phyloP scores from a whole-genome alignment of 106 monocot species.

The Agapanthus africanus region DNA sequence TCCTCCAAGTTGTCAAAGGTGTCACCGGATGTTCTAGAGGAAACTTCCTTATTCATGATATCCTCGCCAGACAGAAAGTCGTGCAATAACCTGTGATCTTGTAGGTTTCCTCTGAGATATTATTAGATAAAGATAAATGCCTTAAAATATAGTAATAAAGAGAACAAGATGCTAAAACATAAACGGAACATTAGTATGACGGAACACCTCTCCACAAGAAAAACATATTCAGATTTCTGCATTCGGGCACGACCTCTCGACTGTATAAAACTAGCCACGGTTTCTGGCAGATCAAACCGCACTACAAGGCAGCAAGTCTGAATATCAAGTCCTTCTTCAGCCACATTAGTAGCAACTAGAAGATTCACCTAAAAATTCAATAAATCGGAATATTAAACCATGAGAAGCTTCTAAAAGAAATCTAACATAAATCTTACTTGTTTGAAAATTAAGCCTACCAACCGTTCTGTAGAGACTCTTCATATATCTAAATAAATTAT shows the following conservation, averaged over 20 bases:
- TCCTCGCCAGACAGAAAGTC: slow-evolving; percentile 55
- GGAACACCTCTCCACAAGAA: slow-evolving; percentile 78
- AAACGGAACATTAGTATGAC: background rate
- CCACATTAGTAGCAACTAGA: slow-evolving; percentile 92
- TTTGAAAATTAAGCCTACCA: background rate
- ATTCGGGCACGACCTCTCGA: slow-evolving; percentile 96
- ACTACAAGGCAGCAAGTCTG: slow-evolving; percentile 92
- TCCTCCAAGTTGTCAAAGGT: slow-evolving; percentile 70
- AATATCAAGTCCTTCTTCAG: slow-evolving; percentile 99
- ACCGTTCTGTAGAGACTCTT: background rate
- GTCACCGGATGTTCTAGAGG: slow-evolving; percentile 46
- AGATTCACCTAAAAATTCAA: slow-evolving; percentile 72
- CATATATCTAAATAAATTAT: no score
- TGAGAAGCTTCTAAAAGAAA: background rate
- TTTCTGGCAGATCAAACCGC: slow-evolving; percentile 90
- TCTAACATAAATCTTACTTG: background rate
- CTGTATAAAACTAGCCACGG: slow-evolving; percentile 93
- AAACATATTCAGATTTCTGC: slow-evolving; percentile 67
- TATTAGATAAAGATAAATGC: background rate
- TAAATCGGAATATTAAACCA: slow-evolving; percentile 5
- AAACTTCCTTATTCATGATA: slow-evolving; percentile 75
- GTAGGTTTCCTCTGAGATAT: slow-evolving; percentile 54
- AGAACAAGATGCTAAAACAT: slow-evolving; percentile 5
- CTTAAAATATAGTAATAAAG: background rate
- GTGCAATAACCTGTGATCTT: slow-evolving; percentile 47